A percentile compares a stretch with the other conserved stretches of the same genome.
phyloP scores from a whole-genome alignment of 495 filamentous ascomycete species.

The Diplogelasinospora grovesii region DNA sequence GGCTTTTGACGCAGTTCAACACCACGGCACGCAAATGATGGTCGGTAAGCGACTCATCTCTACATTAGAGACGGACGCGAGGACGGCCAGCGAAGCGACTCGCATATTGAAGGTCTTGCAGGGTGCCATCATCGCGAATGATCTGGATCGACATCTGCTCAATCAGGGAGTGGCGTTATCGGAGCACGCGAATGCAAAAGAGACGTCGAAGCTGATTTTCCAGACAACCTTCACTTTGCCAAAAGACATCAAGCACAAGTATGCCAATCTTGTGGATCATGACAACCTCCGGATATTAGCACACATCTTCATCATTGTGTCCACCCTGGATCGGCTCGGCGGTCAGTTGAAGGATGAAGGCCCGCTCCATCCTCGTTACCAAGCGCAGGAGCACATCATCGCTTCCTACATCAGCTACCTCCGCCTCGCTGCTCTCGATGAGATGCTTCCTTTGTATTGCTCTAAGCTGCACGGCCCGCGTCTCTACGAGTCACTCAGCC shows the following conservation, averaged over 20 bases:
- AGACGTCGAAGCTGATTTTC: slow-evolving; percentile 45
- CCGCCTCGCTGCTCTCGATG: slow-evolving; percentile 57
- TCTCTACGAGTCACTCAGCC: slow-evolving; percentile 45
- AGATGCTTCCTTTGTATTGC: slow-evolving; percentile 80
- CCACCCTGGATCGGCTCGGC: slow-evolving; percentile 45
- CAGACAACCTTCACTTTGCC: slow-evolving; percentile 16
- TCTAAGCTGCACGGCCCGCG: slow-evolving; percentile 55
- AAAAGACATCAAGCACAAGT: slow-evolving; percentile 33
- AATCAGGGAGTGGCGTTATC: slow-evolving; percentile 53
- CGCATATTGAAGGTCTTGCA: slow-evolving; percentile 59
- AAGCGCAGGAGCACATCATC: slow-evolving; percentile 57
- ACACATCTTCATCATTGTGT: slow-evolving; percentile 48
- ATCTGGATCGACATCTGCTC: slow-evolving; percentile 48
- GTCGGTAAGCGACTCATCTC: slow-evolving; percentile 45
- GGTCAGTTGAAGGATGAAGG: slow-evolving; percentile 33
- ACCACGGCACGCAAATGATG: slow-evolving; percentile 44
- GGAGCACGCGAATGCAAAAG: slow-evolving; percentile 42
- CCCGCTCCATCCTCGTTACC: slow-evolving; percentile 15
- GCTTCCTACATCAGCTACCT: slow-evolving; percentile 77
- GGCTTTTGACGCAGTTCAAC: slow-evolving; percentile 44
- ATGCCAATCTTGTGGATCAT: slow-evolving; percentile 46
- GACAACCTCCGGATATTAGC: slow-evolving; percentile 53
- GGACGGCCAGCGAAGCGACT: slow-evolving; percentile 42
- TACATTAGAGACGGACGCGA: slow-evolving; percentile 40
- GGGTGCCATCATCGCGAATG: slow-evolving; percentile 55